Evolutionary conservation across 768 basidiomycete genomes (phyloP), one percentile per base, ranked within the genome.

Genomic region (Pluteus cervinus): DNA sequence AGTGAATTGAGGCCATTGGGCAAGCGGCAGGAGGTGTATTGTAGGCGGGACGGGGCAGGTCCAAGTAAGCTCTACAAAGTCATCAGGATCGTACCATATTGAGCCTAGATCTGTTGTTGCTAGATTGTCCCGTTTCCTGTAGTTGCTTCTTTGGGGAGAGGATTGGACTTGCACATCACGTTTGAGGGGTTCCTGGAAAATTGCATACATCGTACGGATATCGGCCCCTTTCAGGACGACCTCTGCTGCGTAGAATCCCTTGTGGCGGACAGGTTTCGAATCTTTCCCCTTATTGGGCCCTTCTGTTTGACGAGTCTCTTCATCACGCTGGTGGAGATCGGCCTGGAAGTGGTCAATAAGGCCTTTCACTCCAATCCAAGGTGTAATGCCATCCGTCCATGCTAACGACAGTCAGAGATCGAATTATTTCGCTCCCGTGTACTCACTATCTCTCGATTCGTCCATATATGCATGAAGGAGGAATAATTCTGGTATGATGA

Each of bases 281-380:
- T 73, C 70, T 16, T 75, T 62, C 5, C 79, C 68, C 33, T 70
- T 60, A 36, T 67, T 63, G n/a, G 79, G 78, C 6, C 69, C 63
- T 1, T 80, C 71, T 1, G 65, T 65, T n/a, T n/a, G n/a, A n/a
- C n/a, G n/a, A 6, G 73, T 71, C 63, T 93, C 89, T 61, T 92
- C 85, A 43, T 86, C 83, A 35, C 91, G 73, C 60, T 96, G 92
- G 56, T 97, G 93, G 64, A 93, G 73, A 53, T 97, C 93, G 30
- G 85, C 88, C 45, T 85, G 81, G 53, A 96, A 79, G 33, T 79
- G 75, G 24, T 81, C 79, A 24, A 93, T 75, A 51, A 80, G 71
- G 12, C 78, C 86, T 56, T 97, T 98, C 24, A 93, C 66, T 3
- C 92, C 93, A 24, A 96, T 74, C 57, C 82, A 82, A 9, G 79